Percentiles rank a stretch among this genome's conserved stretches.
Conservation (phyloP, 805 yeast species). For the Spathaspora gorwiae region DNA sequence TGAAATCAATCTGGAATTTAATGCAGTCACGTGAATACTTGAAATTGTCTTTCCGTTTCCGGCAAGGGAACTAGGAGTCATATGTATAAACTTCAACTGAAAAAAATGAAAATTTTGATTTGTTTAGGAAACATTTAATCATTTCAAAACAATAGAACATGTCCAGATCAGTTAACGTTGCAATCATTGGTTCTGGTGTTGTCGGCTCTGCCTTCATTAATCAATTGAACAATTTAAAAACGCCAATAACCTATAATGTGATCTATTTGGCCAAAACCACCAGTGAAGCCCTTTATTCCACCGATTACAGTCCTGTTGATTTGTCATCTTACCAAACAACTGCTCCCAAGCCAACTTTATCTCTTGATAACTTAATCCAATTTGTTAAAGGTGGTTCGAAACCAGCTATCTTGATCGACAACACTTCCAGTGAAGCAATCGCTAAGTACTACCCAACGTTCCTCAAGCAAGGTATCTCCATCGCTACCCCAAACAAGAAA, state of each 20-base stretch:
- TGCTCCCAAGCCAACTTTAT: slow-evolving; percentile 44
- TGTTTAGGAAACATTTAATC: background rate
- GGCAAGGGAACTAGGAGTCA: too few species aligned
- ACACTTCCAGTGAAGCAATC: slow-evolving; percentile 79
- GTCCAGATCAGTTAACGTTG: slow-evolving; percentile 39
- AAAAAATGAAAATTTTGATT: too few species aligned
- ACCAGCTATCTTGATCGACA: slow-evolving; percentile 87
- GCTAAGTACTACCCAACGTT: slow-evolving; percentile 77
- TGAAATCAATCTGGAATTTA: too few species aligned
- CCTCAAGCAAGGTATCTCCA: slow-evolving; percentile 72
- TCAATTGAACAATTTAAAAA: slow-evolving; percentile 64
- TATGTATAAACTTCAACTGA: too few species aligned
- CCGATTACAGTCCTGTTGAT: slow-evolving; percentile 69
- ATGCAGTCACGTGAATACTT: too few species aligned
- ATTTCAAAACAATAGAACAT: slow-evolving; percentile 5
- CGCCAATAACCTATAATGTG: slow-evolving; percentile 68
- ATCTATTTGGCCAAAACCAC: slow-evolving; percentile 74
- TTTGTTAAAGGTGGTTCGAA: slow-evolving; percentile 61
- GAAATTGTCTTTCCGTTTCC: too few species aligned
- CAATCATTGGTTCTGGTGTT: slow-evolving; percentile 75
- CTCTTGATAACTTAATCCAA: slow-evolving; percentile 54
- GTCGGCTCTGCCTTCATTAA: slow-evolving; percentile 89
- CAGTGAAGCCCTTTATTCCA: slow-evolving; percentile 59
- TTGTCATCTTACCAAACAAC: slow-evolving; percentile 54
- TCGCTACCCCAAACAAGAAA: slow-evolving; percentile 98